phyloP scores from a whole-genome alignment of 805 yeast genomes.

The Kregervanrija delftensis region DNA sequence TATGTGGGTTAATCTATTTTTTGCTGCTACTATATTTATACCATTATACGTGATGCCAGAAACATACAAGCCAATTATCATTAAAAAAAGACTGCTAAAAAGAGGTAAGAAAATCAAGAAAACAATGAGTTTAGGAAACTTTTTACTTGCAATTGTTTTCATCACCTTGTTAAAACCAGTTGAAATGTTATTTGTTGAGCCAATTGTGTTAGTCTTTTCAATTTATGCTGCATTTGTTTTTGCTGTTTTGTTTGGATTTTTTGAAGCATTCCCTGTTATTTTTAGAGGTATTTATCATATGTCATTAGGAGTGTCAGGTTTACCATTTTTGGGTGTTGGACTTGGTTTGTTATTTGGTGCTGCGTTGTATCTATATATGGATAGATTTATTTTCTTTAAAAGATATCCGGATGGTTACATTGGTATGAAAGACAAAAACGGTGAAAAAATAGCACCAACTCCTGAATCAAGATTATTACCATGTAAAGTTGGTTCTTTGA shows the following conservation, averaged over 20 bases:
- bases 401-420: constrained; percentile 56
- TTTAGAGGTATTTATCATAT: constrained; percentile 58
- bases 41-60: constrained; percentile 47
- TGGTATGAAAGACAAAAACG: constrained; percentile 48
- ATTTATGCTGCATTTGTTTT: constrained; percentile 68
- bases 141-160: constrained; percentile 38
- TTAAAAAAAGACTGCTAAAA: constrained; percentile 51
- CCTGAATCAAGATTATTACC: constrained; percentile 58
- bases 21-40: constrained; percentile 50
- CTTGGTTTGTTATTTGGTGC: constrained; percentile 58
- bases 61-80: constrained; percentile 65
- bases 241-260: constrained; percentile 73
- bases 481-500: constrained; percentile 61
- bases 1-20: constrained; percentile 65
- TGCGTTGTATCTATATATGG: constrained; percentile 40
- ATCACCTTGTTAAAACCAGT: constrained; percentile 56
- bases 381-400: constrained; percentile 43
- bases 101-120: constrained; percentile 47
- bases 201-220: constrained; percentile 65
- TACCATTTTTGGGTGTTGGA: constrained; percentile 68
- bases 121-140: constrained; percentile 28
- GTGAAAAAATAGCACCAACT: constrained; percentile 44
- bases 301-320: constrained; percentile 56
- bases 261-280: constrained; percentile 72
- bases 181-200: constrained; percentile 65